Percentiles rank a stretch among this genome's conserved stretches.
phyloP scores from a whole-genome alignment of 352 stramenopile genomes.

The Phytopythium oedochilum region DNA sequence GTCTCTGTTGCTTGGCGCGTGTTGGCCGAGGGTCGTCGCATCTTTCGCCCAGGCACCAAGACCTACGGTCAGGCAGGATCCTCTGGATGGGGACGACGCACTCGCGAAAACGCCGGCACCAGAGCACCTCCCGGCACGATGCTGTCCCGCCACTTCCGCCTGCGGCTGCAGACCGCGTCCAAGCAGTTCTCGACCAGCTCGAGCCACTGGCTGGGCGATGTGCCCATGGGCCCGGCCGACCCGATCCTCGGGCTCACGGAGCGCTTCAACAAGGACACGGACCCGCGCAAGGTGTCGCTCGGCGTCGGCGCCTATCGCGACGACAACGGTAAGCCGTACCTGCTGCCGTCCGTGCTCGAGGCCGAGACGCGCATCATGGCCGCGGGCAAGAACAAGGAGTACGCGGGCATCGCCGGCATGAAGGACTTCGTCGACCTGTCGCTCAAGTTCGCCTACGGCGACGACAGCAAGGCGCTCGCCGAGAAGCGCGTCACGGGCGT shows the following conservation, averaged over 20 bases:
- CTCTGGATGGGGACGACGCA: slow-evolving; percentile 3
- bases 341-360: slow-evolving; percentile 96
- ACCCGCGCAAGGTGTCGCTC: slow-evolving; percentile 94
- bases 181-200: slow-evolving; percentile 41
- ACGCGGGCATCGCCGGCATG: slow-evolving; percentile 95
- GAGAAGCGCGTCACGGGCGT: slow-evolving; percentile 93
- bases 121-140: slow-evolving; percentile 12
- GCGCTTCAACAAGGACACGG: slow-evolving; percentile 91
- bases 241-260: slow-evolving; percentile 96
- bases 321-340: slow-evolving; percentile 92
- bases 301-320: slow-evolving; percentile 99
- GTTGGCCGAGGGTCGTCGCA: neutral
- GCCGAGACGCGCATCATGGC: slow-evolving; percentile 94
- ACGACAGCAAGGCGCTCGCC: slow-evolving; percentile 89
- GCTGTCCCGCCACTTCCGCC: slow-evolving; percentile 23
- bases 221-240: slow-evolving; percentile 95
- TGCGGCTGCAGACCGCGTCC: slow-evolving; percentile 15
- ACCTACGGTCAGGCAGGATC: neutral
- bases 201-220: slow-evolving; percentile 62
- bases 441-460: slow-evolving; percentile 96
- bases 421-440: slow-evolving; percentile 95
- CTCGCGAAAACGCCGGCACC: slow-evolving; percentile 19
- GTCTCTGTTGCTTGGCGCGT: slow-evolving; percentile 5
- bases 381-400: slow-evolving; percentile 96
- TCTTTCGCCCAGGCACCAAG: neutral